Base-by-base conservation (phyloP, 2,329 filamentous ascomycete species). In the Tolypocladium album region DNA sequence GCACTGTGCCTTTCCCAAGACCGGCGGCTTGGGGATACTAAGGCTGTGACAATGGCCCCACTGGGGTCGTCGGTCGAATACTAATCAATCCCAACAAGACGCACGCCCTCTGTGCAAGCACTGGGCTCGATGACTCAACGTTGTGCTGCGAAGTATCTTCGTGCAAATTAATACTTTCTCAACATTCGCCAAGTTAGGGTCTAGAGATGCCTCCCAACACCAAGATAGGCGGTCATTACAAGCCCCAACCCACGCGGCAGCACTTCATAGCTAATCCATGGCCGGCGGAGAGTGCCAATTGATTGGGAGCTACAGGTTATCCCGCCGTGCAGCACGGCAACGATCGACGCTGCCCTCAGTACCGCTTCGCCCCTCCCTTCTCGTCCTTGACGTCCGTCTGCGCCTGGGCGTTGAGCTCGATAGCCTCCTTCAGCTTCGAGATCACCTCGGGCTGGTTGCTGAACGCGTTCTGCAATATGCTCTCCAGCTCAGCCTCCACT, bases 401-500 rank as follows among this genome's bases (percentile, higher is more conserved):
- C 58, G 80, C 81, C 62, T 82, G 75, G 15, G 79, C 78, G 63
- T 83, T 82, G 60, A 83, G 78, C 67, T 80, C 75, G 61, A 86
- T 83, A 1, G 84, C 83, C 69, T 86, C 83, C 67, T 83, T 83
- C 58, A 87, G 71, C 72, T 85, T 85, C 11, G 71, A 75, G 57
- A 84, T 75, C 13, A 86, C 82, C 66, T 86, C 83, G 0, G 80
- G 80, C 69, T 85, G 82, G 47, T 78, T 80, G 60, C 80, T 78
- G 66, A 88, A 87, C 3, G 82, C 84, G 45, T 74, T 76, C 59
- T 80, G 73, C 52, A 92, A 72, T 60, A 82, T 74, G 60, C 74
- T 76, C 57, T 85, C 81, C 55, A 88, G 71, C 65, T 86, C 83
- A 56, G 75, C 76, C 68, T 84, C 81, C 4, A 82, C 74, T 65